phyloP scores from a whole-genome alignment of 495 filamentous ascomycete species.

The Symbiotaphrina buchneri region DNA sequence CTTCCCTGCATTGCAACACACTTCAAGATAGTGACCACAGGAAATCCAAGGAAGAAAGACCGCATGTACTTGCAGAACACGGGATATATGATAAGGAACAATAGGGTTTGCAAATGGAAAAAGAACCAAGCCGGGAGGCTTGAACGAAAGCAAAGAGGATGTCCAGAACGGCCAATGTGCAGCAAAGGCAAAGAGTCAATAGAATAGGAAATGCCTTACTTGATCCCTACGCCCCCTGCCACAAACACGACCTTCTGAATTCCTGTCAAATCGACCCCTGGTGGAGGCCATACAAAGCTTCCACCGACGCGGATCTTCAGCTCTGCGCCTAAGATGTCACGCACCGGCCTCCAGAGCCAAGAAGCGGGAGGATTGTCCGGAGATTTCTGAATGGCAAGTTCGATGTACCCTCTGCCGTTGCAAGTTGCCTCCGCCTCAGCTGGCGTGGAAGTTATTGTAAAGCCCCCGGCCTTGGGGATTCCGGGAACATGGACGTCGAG shows the following conservation, averaged over 20 bases:
- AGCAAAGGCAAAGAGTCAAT: slow-evolving; percentile 19
- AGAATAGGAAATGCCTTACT: slow-evolving; percentile 39
- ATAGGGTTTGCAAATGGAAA: neutral
- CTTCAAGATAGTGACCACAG: no score
- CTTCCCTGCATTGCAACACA: no score
- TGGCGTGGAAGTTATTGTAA: slow-evolving; percentile 69
- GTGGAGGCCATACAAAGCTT: slow-evolving; percentile 55
- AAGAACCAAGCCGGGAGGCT: neutral
- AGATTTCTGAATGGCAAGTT: slow-evolving; percentile 50
- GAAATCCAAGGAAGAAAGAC: no score
- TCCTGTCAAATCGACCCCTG: slow-evolving; percentile 13
- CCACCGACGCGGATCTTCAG: slow-evolving; percentile 55
- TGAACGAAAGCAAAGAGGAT: slow-evolving; percentile 13
- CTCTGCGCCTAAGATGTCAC: slow-evolving; percentile 29
- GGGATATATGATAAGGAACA: neutral
- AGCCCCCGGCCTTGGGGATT: slow-evolving; percentile 49
- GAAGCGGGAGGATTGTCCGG: slow-evolving; percentile 44
- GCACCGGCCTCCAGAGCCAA: slow-evolving; percentile 42
- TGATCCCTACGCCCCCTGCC: slow-evolving; percentile 72
- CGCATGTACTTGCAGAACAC: no score
- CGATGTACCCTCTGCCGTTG: slow-evolving; percentile 26
- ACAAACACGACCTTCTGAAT: slow-evolving; percentile 44
- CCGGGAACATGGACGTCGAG: slow-evolving; percentile 57
- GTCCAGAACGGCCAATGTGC: slow-evolving; percentile 11
- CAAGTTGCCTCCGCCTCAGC: slow-evolving; percentile 7